These are phyloP conservation scores for Myotisia sp. DNA, from an alignment of 2,329 filamentous ascomycete genomes.

Conservation along the genomic window DNA sequence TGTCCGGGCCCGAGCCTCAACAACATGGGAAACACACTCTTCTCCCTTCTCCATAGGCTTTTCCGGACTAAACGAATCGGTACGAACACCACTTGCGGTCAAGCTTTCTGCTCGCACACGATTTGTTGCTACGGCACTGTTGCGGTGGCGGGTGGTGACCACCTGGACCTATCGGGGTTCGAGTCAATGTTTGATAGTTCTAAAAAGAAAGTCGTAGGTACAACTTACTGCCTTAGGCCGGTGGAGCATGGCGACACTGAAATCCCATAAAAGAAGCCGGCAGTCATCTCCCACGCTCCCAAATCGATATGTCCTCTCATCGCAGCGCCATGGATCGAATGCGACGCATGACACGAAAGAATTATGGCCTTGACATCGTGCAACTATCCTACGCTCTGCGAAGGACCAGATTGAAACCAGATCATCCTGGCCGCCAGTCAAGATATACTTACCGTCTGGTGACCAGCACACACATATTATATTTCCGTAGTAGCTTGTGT, in stretches of 20 bases:
- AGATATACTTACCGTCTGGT: conserved; percentile 85
- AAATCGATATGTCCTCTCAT: conserved; percentile 88
- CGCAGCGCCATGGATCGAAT: conserved; percentile 94
- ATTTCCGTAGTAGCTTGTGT: conserved; percentile 84
- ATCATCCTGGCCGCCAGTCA: conserved; percentile 93
- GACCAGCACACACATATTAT: conserved; percentile 94
- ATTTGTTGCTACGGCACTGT: conserved; percentile 30
- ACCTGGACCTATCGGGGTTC: conserved; percentile 21
- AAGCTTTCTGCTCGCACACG: conserved; percentile 51
- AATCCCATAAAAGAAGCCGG: conserved; percentile 85
- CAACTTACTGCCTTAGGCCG: conserved; percentile 67
- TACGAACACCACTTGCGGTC: conserved; percentile 43
- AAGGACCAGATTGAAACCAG: conserved; percentile 92
- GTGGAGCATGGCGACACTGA: conserved; percentile 91
- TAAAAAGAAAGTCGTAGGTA: conserved; percentile 7
- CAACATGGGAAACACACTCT: conserved; percentile 55
- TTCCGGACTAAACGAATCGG: conserved; percentile 52
- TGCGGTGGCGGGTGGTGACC: conserved; percentile 26
- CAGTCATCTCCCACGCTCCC: conserved; percentile 93
- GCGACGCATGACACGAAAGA: conserved; percentile 90
- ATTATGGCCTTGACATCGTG: conserved; percentile 85
- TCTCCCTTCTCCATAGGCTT: conserved; percentile 37
- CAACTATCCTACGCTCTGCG: conserved; percentile 67
- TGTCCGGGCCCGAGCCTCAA: conserved; percentile 71
- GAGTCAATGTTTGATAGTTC: neutral